Evolutionary conservation across 192 early-diverging fungal genomes (phyloP).

Genomic region (Rhizoclosmatium globosum): DNA sequence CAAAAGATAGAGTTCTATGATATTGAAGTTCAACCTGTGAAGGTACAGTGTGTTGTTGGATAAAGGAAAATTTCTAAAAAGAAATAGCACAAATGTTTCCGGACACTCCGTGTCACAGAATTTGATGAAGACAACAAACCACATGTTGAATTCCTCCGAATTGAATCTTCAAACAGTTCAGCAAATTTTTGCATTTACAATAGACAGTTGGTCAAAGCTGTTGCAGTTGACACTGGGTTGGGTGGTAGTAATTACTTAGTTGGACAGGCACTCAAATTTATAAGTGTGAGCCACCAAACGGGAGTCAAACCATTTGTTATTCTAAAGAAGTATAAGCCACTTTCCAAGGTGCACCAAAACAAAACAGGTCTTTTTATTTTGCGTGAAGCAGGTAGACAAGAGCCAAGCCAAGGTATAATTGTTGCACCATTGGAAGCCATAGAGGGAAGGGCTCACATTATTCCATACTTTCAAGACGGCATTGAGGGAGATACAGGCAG

Average conservation of each 20-base stretch:
- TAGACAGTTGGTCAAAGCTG: not conserved
- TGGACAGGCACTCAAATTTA: not conserved
- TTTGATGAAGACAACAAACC: not conserved
- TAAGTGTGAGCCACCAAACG: not conserved
- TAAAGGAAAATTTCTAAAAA: not conserved
- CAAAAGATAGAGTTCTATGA: not conserved
- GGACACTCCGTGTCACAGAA: not conserved
- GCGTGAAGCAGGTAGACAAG: not conserved
- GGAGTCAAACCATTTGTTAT: not conserved
- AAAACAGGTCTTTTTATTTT: not conserved
- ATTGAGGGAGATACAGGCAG: not conserved
- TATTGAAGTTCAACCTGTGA: not conserved
- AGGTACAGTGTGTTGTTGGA: not conserved
- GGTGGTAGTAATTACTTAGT: not conserved
- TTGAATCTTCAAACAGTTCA: not conserved
- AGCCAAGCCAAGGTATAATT: not conserved
- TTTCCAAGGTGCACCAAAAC: not conserved
- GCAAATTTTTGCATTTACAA: not conserved
- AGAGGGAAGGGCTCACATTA: not conserved
- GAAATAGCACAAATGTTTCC: not conserved
- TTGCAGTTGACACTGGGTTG: not conserved
- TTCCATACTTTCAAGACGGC: conserved; percentile 24
- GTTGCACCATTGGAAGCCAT: not conserved
- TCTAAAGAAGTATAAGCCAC: not conserved
- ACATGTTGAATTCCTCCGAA: not conserved